Conservation (phyloP, 106 monocot genomes). For the Dioscorea zingiberensis region DNA sequence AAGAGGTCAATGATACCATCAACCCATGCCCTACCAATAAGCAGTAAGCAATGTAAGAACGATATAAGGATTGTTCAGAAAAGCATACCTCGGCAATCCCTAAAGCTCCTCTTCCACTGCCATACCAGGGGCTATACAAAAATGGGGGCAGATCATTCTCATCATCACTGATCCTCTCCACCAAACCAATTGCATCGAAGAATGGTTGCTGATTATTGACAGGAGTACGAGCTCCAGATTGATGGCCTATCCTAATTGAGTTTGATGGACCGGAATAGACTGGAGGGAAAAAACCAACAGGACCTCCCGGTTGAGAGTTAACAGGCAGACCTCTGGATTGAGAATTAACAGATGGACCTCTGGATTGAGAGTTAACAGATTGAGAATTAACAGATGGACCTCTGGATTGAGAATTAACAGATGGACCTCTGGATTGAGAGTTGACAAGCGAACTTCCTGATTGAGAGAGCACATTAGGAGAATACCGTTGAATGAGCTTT, state of each 20-base stretch:
- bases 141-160: conserved; percentile 15
- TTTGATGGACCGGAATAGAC: too few species aligned
- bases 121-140: conserved; percentile 13
- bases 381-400: conserved; percentile 11
- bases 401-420: conserved; percentile 14
- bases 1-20: neutral
- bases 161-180: conserved; percentile 27
- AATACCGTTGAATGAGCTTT: conserved; percentile 12
- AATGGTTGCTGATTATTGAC: conserved; percentile 22
- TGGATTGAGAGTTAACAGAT: too few species aligned
- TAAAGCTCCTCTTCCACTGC: conserved; percentile 37
- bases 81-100: conserved; percentile 48
- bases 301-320: conserved; percentile 10
- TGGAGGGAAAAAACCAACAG: conserved; percentile 3
- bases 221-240: conserved; percentile 7
- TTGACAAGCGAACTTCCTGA: too few species aligned
- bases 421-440: too few species aligned
- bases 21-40: neutral
- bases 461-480: too few species aligned
- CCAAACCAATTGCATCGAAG: conserved; percentile 14
- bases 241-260: conserved; percentile 14
- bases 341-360: conserved; percentile 10
- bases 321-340: conserved; percentile 15
- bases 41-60: neutral
- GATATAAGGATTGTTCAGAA: neutral